Evolutionary conservation across 768 basidiomycete genomes (phyloP).

Genomic region (Phanerodontia chrysosporium): DNA sequence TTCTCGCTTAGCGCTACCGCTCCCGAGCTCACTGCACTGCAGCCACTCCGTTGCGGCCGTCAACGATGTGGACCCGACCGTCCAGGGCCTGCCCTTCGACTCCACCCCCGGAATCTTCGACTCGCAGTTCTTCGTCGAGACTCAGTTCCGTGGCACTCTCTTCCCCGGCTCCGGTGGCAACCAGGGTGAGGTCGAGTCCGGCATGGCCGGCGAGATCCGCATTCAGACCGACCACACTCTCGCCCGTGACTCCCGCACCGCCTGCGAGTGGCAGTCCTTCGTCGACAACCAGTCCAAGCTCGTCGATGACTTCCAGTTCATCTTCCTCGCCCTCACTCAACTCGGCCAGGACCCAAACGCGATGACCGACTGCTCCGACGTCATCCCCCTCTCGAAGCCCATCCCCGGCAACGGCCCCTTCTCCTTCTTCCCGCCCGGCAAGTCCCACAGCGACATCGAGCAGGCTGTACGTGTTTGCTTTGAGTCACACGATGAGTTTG

Average conservation of each 20-base stretch:
- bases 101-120: conserved; percentile 14
- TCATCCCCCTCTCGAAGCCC: conserved; percentile 10
- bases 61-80: conserved; percentile 17
- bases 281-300: conserved; percentile 24
- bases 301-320: conserved; percentile 8
- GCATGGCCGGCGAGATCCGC: conserved; percentile 37
- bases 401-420: not conserved
- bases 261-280: conserved; percentile 45
- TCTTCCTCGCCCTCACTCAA: conserved; percentile 17
- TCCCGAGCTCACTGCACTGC: not conserved
- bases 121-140: conserved; percentile 17
- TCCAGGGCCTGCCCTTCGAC: conserved; percentile 13
- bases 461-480: conserved; percentile 17
- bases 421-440: conserved; percentile 22
- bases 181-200: conserved; percentile 35
- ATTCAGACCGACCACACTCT: conserved; percentile 34
- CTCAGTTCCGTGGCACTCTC: conserved; percentile 13
- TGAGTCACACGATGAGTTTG: too few species aligned
- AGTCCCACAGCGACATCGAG: conserved; percentile 20
- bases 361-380: conserved; percentile 15
- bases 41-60: conserved; percentile 22
- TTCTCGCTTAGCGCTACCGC: not conserved
- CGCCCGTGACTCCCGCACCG: conserved; percentile 35
- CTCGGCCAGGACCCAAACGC: conserved; percentile 11
- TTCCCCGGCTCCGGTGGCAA: conserved; percentile 32